phyloP scores from a whole-genome alignment of 495 filamentous ascomycete species.

The Penicillium psychrofluorescens region DNA sequence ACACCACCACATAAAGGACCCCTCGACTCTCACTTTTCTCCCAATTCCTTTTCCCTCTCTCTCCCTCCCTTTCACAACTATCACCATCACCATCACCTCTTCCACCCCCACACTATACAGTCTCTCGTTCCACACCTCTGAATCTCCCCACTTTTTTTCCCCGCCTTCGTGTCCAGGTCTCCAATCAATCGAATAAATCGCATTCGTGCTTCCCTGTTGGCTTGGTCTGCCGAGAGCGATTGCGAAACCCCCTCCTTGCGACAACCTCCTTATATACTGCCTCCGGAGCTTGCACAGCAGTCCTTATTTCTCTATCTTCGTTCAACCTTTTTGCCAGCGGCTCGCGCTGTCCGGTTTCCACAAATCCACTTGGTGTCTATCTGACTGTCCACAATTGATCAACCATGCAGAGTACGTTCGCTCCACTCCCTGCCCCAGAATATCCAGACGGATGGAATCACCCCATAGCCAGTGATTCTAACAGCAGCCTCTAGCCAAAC shows the following conservation, averaged over 20 bases:
- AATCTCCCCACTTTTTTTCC: conserved; percentile 10
- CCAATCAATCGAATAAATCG: background rate
- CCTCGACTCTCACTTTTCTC: background rate
- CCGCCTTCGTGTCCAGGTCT: background rate
- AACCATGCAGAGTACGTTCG: conserved; percentile 15
- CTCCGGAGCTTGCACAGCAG: no score
- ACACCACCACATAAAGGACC: no score
- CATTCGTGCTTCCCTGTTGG: no score
- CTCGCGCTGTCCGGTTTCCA: background rate
- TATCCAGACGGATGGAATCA: conserved; percentile 3
- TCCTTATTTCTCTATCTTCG: no score
- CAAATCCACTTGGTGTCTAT: background rate
- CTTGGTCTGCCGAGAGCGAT: no score
- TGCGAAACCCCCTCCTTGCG: no score
- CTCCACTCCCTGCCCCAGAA: conserved; percentile 6
- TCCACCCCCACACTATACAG: no score
- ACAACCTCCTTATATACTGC: no score
- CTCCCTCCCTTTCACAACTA: background rate
- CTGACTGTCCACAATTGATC: conserved; percentile 9
- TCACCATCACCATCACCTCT: background rate
- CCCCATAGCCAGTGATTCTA: background rate
- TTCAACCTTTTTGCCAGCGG: background rate
- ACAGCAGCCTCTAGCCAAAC: conserved; percentile 49
- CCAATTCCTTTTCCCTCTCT: background rate
- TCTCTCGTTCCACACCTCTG: background rate